Evolutionary conservation across 305 asterid genomes (phyloP).

Genomic region (Ajuga reptans): DNA sequence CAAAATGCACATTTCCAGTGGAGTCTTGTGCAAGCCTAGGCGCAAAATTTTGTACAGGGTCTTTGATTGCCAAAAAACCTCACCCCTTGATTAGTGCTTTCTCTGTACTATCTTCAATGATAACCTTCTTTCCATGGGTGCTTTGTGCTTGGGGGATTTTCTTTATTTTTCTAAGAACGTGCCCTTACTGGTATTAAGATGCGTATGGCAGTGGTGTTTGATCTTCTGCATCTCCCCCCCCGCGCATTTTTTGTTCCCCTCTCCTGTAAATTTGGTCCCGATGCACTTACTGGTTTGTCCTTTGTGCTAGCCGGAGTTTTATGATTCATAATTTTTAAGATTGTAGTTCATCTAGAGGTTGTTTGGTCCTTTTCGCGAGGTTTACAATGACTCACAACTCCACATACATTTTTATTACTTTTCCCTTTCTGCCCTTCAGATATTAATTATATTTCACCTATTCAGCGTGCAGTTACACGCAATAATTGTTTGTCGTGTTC

Average conservation of each 20-base stretch:
- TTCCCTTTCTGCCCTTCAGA: conserved; percentile 21
- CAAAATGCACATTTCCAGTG: background rate
- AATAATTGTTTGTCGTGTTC: conserved; percentile 19
- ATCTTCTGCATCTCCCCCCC: background rate
- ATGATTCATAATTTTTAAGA: conserved; percentile 12
- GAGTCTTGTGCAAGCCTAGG: background rate
- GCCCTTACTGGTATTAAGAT: background rate
- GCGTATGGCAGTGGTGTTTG: background rate
- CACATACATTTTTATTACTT: conserved; percentile 1
- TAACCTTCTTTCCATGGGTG: background rate
- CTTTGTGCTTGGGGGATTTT: background rate
- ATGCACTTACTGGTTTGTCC: conserved; percentile 6
- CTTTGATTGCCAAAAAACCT: background rate
- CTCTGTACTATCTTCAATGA: background rate
- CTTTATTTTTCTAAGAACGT: background rate
- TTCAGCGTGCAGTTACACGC: conserved; percentile 14
- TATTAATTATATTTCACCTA: conserved; percentile 26
- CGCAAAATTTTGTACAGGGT: background rate
- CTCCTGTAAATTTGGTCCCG: background rate
- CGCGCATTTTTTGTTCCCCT: background rate
- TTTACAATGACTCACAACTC: conserved; percentile 13
- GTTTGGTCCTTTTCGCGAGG: conserved; percentile 15
- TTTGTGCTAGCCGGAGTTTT: conserved; percentile 11
- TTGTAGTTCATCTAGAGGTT: background rate
- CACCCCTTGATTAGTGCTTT: background rate